phyloP scores from a whole-genome alignment of 768 basidiomycete genomes.

The Mycena vulgaris region DNA sequence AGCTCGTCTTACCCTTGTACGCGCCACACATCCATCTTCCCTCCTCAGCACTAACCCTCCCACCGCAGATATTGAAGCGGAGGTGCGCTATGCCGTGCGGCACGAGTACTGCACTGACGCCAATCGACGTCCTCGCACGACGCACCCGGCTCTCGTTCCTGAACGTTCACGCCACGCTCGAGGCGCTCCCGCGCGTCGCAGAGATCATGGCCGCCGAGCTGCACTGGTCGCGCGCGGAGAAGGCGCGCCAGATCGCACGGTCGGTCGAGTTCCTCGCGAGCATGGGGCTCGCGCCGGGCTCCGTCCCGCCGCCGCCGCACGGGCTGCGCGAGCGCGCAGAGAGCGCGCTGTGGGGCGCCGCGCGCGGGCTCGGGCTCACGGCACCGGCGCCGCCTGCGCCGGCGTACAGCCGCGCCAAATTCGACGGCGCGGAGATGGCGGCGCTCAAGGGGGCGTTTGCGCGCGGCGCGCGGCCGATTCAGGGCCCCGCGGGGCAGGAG shows the following conservation, averaged over 20 bases:
- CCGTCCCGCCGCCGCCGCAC: slow-evolving; percentile 47
- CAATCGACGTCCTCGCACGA: slow-evolving; percentile 93
- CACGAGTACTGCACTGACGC: slow-evolving; percentile 95
- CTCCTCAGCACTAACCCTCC: background rate
- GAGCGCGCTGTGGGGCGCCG: slow-evolving; percentile 44
- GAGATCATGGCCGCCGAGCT: slow-evolving; percentile 94
- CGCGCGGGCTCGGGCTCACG: slow-evolving; percentile 62
- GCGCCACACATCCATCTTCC: slow-evolving; percentile 38
- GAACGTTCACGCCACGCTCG: slow-evolving; percentile 88
- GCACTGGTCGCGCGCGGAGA: slow-evolving; percentile 76
- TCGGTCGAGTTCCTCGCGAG: slow-evolving; percentile 80
- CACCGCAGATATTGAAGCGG: slow-evolving; percentile 85
- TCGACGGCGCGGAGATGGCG: slow-evolving; percentile 62
- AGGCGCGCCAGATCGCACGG: slow-evolving; percentile 69
- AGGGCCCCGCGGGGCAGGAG: slow-evolving; percentile 45
- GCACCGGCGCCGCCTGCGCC: slow-evolving; percentile 26
- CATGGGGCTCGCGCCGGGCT: slow-evolving; percentile 86
- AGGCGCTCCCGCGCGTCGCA: slow-evolving; percentile 88
- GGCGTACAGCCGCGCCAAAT: slow-evolving; percentile 58
- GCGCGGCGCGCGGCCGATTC: slow-evolving; percentile 44
- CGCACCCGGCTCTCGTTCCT: slow-evolving; percentile 94
- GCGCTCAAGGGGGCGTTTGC: slow-evolving; percentile 58
- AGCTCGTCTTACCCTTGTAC: slow-evolving; percentile 82
- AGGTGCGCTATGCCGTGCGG: slow-evolving; percentile 89
- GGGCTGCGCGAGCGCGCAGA: slow-evolving; percentile 41